Evolutionary conservation across 768 basidiomycete genomes (phyloP).

Genomic region (Chalciporus pseudorubinellus): DNA sequence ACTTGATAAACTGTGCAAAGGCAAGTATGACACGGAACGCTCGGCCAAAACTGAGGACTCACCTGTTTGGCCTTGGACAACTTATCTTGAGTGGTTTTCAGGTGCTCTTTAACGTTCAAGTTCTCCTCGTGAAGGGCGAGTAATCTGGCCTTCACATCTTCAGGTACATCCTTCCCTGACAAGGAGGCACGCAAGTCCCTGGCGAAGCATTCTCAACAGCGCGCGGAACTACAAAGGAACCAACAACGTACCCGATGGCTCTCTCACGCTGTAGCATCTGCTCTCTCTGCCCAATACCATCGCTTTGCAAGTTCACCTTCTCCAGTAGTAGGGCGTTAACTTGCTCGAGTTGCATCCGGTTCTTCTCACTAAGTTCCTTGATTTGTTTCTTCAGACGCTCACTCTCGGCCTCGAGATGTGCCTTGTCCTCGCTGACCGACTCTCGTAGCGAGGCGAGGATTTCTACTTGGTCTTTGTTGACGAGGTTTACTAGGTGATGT

Average conservation of each 20-base stretch:
- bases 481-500: constrained; percentile 65
- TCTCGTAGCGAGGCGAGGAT: constrained; percentile 83
- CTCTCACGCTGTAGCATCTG: constrained; percentile 82
- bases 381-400: constrained; percentile 63
- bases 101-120: constrained; percentile 62
- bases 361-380: constrained; percentile 75
- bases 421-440: constrained; percentile 87
- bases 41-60: constrained; percentile 11
- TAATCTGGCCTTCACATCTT: constrained; percentile 75
- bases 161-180: constrained; percentile 76
- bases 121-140: constrained; percentile 79
- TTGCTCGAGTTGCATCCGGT: constrained; percentile 87
- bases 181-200: constrained; percentile 78
- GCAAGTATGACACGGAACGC: constrained; percentile 1
- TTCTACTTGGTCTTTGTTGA: constrained; percentile 92
- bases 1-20: constrained; percentile 77
- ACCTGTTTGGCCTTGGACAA: constrained; percentile 77
- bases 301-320: constrained; percentile 87
- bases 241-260: constrained; percentile 65
- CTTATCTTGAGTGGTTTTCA: constrained; percentile 72
- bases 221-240: not conserved
- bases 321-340: constrained; percentile 83
- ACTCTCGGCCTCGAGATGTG: constrained; percentile 66
- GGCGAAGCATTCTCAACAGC: constrained; percentile 1
- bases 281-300: constrained; percentile 88